Base-by-base conservation (phyloP, 257 asterid species). In the Anisodus tanguticus region DNA sequence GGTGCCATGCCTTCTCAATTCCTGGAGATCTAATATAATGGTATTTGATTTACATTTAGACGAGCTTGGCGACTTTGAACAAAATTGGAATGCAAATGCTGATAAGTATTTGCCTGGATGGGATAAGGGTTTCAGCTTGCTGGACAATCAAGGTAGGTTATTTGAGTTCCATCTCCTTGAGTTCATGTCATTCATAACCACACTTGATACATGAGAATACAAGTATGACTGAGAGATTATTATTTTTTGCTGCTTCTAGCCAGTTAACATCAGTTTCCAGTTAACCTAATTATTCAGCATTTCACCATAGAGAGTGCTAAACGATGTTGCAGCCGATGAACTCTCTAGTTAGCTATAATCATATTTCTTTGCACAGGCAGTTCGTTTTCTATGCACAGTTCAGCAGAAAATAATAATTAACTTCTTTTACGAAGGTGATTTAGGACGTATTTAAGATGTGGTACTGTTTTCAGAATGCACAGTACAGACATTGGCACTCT, bases 21-120 rank as follows among this genome's bases (percentile, higher is more conserved):
- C 17, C 67, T 12, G 68, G 10, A 19, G 17, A 37, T 59, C 81
- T 83, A 45, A 72, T 41, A 47, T 78, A 67, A 67, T 83, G 84
- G 60, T 77, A 41, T 68, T 62, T 12, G 53, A 8, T 62, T 59
- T n/a, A 51, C 60, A 77, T 63, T 12, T 70, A 95, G 98, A 92
- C 43, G 98, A 95, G 89, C 97, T 95, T 85, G 37, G 86, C 26
- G 89, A 90, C 69, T 95, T 95, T 43, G 95, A 95, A 90, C 93
- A 93, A 66, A 90, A 89, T n/a, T 95, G 98, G 98, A 93, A 92
- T 85, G 85, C n/a, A 54, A 87, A 76, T 81, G 97, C 98, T 68
- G 94, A 92, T 37, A 92, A 86, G 72, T 83, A 87, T 78, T 88
- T 95, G 1, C 97, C 98, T 45, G 98, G 92, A 68, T 89, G 98